phyloP scores from a whole-genome alignment of 495 filamentous ascomycete species.

The Neurospora sp. region DNA sequence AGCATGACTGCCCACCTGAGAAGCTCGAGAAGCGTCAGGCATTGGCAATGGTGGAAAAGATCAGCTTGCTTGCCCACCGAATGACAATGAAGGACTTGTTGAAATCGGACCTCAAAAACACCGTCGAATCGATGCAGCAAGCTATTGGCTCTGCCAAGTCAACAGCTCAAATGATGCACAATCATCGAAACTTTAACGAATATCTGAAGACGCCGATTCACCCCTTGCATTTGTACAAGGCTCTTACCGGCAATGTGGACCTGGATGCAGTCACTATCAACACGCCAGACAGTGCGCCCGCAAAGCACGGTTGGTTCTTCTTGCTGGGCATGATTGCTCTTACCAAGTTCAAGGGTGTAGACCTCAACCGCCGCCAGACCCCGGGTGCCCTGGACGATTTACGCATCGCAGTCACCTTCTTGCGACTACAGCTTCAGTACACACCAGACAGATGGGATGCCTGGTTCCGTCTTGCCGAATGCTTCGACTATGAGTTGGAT shows the following conservation, averaged over 20 bases:
- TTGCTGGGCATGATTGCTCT: conserved; percentile 79
- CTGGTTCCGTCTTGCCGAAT: conserved; percentile 90
- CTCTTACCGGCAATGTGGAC: conserved; percentile 63
- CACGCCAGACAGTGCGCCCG: conserved; percentile 45
- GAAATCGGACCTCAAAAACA: conserved; percentile 76
- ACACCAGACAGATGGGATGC: conserved; percentile 83
- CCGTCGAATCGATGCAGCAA: conserved; percentile 82
- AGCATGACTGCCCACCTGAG: conserved; percentile 68
- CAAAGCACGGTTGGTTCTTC: conserved; percentile 86
- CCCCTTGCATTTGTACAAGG: conserved; percentile 67
- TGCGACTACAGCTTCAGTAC: conserved; percentile 79
- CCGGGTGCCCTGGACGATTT: conserved; percentile 76
- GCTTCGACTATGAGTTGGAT: conserved; percentile 83
- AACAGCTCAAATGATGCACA: conserved; percentile 59
- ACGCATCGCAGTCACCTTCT: conserved; percentile 69
- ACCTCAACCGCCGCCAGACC: conserved; percentile 61
- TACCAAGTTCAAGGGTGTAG: conserved; percentile 68
- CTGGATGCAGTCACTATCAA: conserved; percentile 43
- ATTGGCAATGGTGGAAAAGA: conserved; percentile 67
- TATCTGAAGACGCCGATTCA: conserved; percentile 75
- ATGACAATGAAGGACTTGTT: conserved; percentile 86
- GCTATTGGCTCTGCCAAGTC: conserved; percentile 50
- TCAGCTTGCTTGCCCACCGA: conserved; percentile 66
- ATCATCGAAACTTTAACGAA: conserved; percentile 60
- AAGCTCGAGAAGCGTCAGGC: conserved; percentile 67